Evolutionary conservation across 2,329 filamentous ascomycete genomes (phyloP), one percentile per base, ranked within the genome.

Genomic region (Pseudogymnoascus sp.): DNA sequence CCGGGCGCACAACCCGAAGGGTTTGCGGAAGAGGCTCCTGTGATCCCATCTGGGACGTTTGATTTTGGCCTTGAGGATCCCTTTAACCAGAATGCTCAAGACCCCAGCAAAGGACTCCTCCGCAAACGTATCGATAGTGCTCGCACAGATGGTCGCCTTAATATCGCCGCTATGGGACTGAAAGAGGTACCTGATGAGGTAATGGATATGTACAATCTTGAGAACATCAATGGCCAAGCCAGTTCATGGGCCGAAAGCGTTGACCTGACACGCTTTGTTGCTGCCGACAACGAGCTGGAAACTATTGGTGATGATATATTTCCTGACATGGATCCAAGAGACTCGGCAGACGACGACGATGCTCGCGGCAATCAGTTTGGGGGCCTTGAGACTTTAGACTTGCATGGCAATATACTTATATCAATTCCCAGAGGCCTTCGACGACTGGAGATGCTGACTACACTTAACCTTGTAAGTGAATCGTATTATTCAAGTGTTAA

Each of bases 191-290:
- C 94, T 0, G 73, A 82, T 1, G 89, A 95, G 68, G 88, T 97
- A 0, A 76, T 95, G 74, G 83, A 85, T 59, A 97, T 97, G 92
- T 97, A 96, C 71, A 88, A 91, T 66, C 77, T 89, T 15, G 85
- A 91, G 59, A 79, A 82, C 1, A 79, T 84, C 60, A 82, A 86
- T 35, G 78, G 77, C 10, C 76, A 80, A 19, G 83, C 81, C 34
- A 81, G 84, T 9, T 83, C 86, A 33, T 97, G 94, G 94, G 91
- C 91, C 1, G 92, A 97, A 72, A 87, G 88, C 61, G 90, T 97
- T 9, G 92, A 97, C 69, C 75, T 97, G 48, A 88, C 86, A 0
- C 84, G 88, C 62, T 84, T 97, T 57, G 83, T 94, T 64, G 91
- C 89, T 5, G 91, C 92, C 7, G 91, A 96, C 69, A 97, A 99